Percentiles rank a stretch among this genome's conserved stretches.
These are phyloP conservation scores for Candolleomyces aberdarensis DNA, from an alignment of 768 basidiomycete genomes.

Conservation along the genomic window DNA sequence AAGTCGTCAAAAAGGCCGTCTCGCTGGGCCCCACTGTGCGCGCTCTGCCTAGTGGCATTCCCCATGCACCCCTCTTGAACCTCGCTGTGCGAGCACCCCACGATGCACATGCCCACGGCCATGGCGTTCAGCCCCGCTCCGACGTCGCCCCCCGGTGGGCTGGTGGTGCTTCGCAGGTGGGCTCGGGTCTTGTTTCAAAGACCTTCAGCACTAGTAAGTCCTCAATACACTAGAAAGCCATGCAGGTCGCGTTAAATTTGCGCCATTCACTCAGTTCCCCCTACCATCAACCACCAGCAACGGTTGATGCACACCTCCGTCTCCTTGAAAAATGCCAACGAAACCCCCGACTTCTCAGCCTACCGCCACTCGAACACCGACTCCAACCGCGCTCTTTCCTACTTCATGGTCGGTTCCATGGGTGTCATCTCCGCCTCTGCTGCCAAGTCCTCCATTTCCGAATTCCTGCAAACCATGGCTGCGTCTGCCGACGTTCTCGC, in stretches of 20 bases:
- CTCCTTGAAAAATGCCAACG: constrained; percentile 61
- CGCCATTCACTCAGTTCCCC: constrained; percentile 36
- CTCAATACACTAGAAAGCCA: neutral
- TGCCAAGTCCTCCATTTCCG: constrained; percentile 90
- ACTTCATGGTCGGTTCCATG: constrained; percentile 89
- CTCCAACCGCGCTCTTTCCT: constrained; percentile 73
- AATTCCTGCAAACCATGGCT: constrained; percentile 94
- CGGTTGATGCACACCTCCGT: constrained; percentile 80
- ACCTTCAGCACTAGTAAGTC: constrained; percentile 62
- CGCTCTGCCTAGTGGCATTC: constrained; percentile 76
- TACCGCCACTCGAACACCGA: constrained; percentile 66
- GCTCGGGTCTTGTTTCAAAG: constrained; percentile 59
- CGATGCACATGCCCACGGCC: constrained; percentile 57
- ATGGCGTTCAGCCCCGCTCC: constrained; percentile 54
- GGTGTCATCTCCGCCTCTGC: constrained; percentile 93
- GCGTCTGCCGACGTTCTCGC: constrained; percentile 98
- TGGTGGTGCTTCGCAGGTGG: constrained; percentile 49
- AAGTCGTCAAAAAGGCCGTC: constrained; percentile 77
- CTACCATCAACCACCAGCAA: constrained; percentile 55
- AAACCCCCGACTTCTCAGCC: constrained; percentile 85
- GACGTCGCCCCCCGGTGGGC: constrained; percentile 65
- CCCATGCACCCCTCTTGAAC: constrained; percentile 72
- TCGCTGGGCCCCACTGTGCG: constrained; percentile 81
- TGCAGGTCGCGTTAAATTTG: constrained; percentile 8
- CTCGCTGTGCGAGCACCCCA: constrained; percentile 64